A percentile compares a stretch with the other conserved stretches of the same genome.
These are phyloP conservation scores for Chenopodium suecicum DNA, from an alignment of 148 eudicot genomes.

Conservation along the genomic window DNA sequence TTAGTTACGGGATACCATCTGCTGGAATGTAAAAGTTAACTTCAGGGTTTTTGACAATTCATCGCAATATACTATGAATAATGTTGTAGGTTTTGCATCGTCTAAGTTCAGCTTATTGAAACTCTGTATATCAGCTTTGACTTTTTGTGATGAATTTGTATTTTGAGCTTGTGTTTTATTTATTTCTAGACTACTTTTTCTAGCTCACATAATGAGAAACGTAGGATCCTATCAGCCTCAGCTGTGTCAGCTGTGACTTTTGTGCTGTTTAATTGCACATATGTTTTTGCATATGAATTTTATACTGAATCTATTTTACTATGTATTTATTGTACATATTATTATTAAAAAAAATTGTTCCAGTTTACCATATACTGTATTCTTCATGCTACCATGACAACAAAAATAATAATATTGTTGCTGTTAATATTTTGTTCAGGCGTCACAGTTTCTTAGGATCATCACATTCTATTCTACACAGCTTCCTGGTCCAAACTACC, in stretches of 20 bases:
- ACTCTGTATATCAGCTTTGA: neutral
- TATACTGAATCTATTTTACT: neutral
- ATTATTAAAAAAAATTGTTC: neutral
- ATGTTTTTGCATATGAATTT: neutral
- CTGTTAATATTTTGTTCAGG: conserved; percentile 43
- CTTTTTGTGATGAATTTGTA: neutral
- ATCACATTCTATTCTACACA: conserved; percentile 83
- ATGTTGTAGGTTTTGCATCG: neutral
- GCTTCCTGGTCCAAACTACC: conserved; percentile 97
- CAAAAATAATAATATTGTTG: neutral
- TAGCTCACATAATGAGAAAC: no score
- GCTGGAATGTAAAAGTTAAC: neutral
- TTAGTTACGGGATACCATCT: neutral
- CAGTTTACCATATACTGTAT: neutral
- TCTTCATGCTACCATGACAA: neutral
- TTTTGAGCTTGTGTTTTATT: neutral
- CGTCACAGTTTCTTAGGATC: conserved; percentile 80
- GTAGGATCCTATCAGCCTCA: no score
- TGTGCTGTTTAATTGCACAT: no score
- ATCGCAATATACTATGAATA: neutral
- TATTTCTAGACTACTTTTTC: no score
- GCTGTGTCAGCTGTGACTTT: no score
- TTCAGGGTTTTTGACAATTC: neutral
- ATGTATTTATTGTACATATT: neutral
- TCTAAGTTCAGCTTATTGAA: neutral